Evolutionary conservation across 2,329 filamentous ascomycete species (phyloP).

Genomic region (Cercospora beticola): DNA sequence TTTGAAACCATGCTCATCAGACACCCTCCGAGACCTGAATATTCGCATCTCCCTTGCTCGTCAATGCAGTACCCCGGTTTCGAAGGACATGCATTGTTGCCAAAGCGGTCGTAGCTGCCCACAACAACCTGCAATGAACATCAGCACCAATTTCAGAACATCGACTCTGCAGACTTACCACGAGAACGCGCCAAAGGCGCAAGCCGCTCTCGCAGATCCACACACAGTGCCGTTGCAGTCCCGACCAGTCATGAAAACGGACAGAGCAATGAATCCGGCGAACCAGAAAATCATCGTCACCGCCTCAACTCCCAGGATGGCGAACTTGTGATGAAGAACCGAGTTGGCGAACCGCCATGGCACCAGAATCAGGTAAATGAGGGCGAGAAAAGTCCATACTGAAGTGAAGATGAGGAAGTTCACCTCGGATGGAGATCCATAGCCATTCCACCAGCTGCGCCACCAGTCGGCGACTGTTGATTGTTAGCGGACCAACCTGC

Average conservation of each 20-base stretch:
- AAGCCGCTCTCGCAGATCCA: conserved; percentile 57
- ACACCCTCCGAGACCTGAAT: conserved; percentile 44
- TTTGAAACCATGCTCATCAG: conserved; percentile 32
- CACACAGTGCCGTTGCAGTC: conserved; percentile 41
- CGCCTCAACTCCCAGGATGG: conserved; percentile 65
- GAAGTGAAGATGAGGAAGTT: conserved; percentile 79
- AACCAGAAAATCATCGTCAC: conserved; percentile 89
- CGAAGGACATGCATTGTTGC: conserved; percentile 50
- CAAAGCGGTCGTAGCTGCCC: conserved; percentile 52
- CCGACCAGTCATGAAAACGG: conserved; percentile 62
- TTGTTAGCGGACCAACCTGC: conserved; percentile 17
- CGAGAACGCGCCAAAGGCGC: conserved; percentile 66
- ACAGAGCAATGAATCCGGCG: conserved; percentile 75
- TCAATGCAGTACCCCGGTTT: conserved; percentile 32
- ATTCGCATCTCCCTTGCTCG: conserved; percentile 32
- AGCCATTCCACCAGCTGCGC: conserved; percentile 45
- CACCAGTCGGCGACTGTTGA: conserved; percentile 24
- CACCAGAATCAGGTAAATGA: conserved; percentile 68
- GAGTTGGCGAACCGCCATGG: conserved; percentile 49
- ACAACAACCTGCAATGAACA: conserved; percentile 48
- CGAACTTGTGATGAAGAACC: conserved; percentile 61
- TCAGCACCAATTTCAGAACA: background rate
- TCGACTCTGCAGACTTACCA: conserved; percentile 46
- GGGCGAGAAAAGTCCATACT: conserved; percentile 70
- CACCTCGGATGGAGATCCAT: conserved; percentile 57